These are phyloP conservation scores for Panellus pusillus DNA, from an alignment of 768 basidiomycete genomes.

Conservation along the genomic window DNA sequence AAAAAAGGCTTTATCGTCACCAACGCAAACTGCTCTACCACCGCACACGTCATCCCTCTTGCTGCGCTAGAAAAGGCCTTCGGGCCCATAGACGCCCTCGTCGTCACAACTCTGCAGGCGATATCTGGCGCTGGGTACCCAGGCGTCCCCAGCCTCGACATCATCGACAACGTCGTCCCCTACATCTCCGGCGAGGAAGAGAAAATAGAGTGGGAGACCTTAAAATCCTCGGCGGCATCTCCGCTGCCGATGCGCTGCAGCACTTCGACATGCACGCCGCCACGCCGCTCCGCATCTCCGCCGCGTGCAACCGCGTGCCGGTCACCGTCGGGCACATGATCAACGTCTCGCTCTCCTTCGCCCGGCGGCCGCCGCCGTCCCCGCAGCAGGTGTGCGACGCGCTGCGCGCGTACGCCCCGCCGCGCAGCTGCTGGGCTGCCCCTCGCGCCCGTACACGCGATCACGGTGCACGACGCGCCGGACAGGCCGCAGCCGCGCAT, in stretches of 20 bases:
- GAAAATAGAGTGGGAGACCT: conserved; percentile 99
- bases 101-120: conserved; percentile 97
- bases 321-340: conserved; percentile 96
- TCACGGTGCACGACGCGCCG: conserved; percentile 89
- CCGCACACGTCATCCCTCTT: conserved; percentile 89
- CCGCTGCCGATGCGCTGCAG: conserved; percentile 52
- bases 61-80: conserved; percentile 87
- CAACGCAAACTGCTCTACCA: conserved; percentile 98
- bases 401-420: conserved; percentile 70
- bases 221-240: conserved; percentile 91
- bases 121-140: conserved; percentile 99
- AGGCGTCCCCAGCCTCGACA: conserved; percentile 85
- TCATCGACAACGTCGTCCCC: conserved; percentile 94
- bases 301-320: conserved; percentile 92
- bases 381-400: conserved; percentile 88
- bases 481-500: conserved; percentile 94
- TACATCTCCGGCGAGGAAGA: conserved; percentile 94
- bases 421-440: conserved; percentile 73
- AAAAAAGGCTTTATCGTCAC: conserved; percentile 95
- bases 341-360: conserved; percentile 85
- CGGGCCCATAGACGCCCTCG: conserved; percentile 87
- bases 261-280: conserved; percentile 81
- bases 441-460: conserved; percentile 80
- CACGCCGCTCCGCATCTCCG: conserved; percentile 87
- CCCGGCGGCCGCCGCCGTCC: conserved; percentile 74